Conservation (phyloP, 2,329 filamentous ascomycete species). For the Monosporascus cannonballus region DNA sequence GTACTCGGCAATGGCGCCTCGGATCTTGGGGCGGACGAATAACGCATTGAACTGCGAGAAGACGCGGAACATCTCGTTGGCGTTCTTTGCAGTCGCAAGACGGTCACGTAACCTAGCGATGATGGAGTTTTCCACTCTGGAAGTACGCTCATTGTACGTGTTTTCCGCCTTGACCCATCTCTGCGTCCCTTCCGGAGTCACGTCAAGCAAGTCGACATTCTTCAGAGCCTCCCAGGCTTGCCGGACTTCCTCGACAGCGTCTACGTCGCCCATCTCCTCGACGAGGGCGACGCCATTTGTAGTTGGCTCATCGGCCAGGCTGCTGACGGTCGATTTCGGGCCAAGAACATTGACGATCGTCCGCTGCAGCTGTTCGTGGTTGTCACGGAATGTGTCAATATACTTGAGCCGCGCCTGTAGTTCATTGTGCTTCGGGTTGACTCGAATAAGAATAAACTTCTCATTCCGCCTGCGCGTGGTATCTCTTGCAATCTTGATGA, state of each 20-base stretch:
- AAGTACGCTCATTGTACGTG: constrained; percentile 94
- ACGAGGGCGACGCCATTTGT: constrained; percentile 64
- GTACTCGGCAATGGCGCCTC: constrained; percentile 95
- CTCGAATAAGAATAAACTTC: constrained; percentile 98
- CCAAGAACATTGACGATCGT: constrained; percentile 97
- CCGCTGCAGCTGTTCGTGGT: constrained; percentile 93
- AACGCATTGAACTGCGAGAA: constrained; percentile 99
- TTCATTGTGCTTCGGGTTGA: constrained; percentile 78
- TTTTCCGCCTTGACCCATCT: constrained; percentile 92
- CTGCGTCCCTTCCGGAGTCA: constrained; percentile 81
- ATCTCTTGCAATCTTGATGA: constrained; percentile 94
- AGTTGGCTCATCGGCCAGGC: constrained; percentile 42
- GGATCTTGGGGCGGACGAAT: constrained; percentile 97
- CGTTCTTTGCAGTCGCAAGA: constrained; percentile 89
- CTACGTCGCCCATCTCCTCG: constrained; percentile 94
- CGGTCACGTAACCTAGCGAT: constrained; percentile 90
- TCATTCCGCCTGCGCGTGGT: constrained; percentile 90
- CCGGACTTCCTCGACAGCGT: constrained; percentile 92
- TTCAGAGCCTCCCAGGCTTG: constrained; percentile 92
- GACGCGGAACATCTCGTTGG: constrained; percentile 99
- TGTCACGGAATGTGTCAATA: constrained; percentile 88
- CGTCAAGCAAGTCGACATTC: constrained; percentile 92
- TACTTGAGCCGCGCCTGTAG: constrained; percentile 90
- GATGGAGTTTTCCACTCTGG: constrained; percentile 96
- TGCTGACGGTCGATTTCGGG: constrained; percentile 56